phyloP scores from a whole-genome alignment of 192 early-diverging fungal species.

The Linnemannia hyalina region DNA sequence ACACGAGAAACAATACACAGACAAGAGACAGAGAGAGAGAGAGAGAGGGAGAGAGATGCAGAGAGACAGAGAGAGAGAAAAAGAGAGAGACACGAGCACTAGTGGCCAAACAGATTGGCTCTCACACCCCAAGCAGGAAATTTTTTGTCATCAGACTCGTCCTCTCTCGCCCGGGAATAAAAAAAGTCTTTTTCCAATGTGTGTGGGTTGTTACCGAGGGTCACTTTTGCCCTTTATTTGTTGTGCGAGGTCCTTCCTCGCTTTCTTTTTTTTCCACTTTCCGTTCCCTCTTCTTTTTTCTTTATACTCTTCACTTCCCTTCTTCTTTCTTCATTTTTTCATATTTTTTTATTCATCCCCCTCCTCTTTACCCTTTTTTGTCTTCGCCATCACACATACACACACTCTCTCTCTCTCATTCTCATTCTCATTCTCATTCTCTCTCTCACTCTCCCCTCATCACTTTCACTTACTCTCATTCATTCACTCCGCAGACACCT shows the following conservation, averaged over 20 bases:
- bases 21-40: neutral
- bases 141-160: neutral
- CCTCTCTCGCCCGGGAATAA: neutral
- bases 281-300: neutral
- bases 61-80: neutral
- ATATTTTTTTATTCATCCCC: neutral
- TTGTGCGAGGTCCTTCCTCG: too few relatives aligned
- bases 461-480: neutral
- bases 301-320: neutral
- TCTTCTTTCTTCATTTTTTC: neutral
- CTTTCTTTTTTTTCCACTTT: neutral
- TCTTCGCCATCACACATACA: neutral
- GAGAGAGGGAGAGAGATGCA: neutral
- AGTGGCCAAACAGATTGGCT: neutral
- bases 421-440: neutral
- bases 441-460: neutral
- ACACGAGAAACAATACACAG: too few relatives aligned
- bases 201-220: conserved; percentile 11
- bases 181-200: neutral
- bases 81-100: neutral
- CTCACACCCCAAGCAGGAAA: neutral
- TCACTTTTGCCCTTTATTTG: neutral
- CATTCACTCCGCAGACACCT: neutral
- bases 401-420: neutral
- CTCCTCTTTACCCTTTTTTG: neutral